Percentiles rank a stretch among this genome's conserved stretches.
phyloP scores from a whole-genome alignment of 768 basidiomycete genomes.

The Naganishia onofrii region DNA sequence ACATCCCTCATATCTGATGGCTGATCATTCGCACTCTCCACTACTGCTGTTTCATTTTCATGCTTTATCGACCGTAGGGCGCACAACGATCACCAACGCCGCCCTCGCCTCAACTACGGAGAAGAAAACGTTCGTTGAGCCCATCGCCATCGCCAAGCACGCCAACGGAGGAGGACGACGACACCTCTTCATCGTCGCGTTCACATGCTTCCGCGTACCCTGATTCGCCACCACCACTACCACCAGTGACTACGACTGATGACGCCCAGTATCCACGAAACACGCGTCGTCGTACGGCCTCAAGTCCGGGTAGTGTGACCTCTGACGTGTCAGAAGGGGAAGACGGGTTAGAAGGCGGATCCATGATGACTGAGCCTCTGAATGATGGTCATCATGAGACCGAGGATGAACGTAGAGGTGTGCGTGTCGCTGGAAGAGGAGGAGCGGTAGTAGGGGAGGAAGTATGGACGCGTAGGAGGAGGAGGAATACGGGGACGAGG shows the following conservation, averaged over 20 bases:
- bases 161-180: too few relatives aligned
- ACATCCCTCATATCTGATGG: too few relatives aligned
- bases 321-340: not conserved
- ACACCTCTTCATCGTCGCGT: not conserved
- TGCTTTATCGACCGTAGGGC: constrained; percentile 8
- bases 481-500: constrained; percentile 21
- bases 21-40: not conserved
- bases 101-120: constrained; percentile 17
- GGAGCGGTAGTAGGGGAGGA: not conserved
- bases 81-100: constrained; percentile 29
- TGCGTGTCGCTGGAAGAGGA: too few relatives aligned
- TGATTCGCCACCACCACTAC: constrained; percentile 1
- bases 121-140: not conserved
- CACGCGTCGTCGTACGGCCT: not conserved
- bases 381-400: not conserved
- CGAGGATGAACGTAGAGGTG: not conserved
- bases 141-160: constrained; percentile 6
- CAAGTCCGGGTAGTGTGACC: not conserved
- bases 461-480: constrained; percentile 8
- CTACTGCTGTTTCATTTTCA: not conserved
- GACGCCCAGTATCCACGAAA: not conserved
- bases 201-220: constrained; percentile 15
- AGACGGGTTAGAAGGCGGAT: not conserved
- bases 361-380: constrained; percentile 2
- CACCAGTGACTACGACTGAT: not conserved